Evolutionary conservation across 345 rosid genomes (phyloP), one percentile per base, ranked within the genome.

Genomic region (Aquilaria malaccensis): DNA sequence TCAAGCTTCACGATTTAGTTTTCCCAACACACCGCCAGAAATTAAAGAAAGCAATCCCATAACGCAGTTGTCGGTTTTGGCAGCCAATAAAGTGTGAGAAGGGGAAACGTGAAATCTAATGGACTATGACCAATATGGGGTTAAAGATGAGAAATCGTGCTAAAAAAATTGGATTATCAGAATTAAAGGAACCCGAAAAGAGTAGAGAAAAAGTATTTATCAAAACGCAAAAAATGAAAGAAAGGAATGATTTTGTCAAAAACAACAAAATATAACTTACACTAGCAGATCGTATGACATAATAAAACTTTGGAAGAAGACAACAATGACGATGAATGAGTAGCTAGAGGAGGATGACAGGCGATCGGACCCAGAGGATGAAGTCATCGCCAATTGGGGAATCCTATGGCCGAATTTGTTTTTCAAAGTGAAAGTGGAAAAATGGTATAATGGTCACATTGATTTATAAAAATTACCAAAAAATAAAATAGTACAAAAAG

Each of bases 241-340:
- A 67, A 67, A 80, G 66, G 77, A 49, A 71, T 65, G 70, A 66
- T 67, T 69, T 73, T 70, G 78, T 78, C 80, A 72, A 73, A 63
- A 70, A 47, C 61, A 74, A 66, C 66, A 74, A 56, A 70, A 69
- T 9, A 37, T 3, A 37, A 37, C 43, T 37, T 37, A 37, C 43
- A 37, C 43, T 37, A 37, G 7, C 43, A 37, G 43, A 37, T 9
- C 43, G 5, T 37, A 37, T 37, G 43, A 37, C 7, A 1, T 22
- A 22, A 22, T 22, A 22, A 1, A 22, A 22, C 22, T 22, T 22
- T 22, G 22, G 22, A 22, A 22, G 22, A 22, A 22, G 22, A 22
- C 22, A 22, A 0, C 22, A 22, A 22, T 22, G 22, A 22, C 1
- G 0, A 22, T 22, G 22, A 22, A 22, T 22, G 22, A 22, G 22